Percentiles rank a stretch among this genome's conserved stretches.
Evolutionary conservation across 2,329 filamentous ascomycete genomes (phyloP).

Genomic region (Pseudocercospora macadamiae): DNA sequence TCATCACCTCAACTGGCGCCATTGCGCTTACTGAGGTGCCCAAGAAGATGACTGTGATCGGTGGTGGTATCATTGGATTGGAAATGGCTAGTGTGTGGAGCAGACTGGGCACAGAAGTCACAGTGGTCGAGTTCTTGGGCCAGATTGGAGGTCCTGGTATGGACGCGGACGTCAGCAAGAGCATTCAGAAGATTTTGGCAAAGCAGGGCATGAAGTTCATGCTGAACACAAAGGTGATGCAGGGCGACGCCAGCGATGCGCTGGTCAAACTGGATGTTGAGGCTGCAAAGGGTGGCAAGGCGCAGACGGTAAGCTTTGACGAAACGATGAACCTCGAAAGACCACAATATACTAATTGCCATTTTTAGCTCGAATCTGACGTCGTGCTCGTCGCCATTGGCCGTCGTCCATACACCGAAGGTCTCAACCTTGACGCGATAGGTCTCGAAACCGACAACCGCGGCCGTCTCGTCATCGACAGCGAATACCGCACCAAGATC

Average conservation of each 20-base stretch:
- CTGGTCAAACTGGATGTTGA: slow-evolving; percentile 83
- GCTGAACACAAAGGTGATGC: slow-evolving; percentile 90
- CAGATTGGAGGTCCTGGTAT: slow-evolving; percentile 98
- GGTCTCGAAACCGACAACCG: slow-evolving; percentile 90
- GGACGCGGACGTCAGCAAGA: slow-evolving; percentile 91
- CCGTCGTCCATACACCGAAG: slow-evolving; percentile 88
- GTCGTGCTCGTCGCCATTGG: slow-evolving; percentile 97
- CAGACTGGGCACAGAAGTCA: slow-evolving; percentile 88
- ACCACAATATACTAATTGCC: slow-evolving; percentile 25
- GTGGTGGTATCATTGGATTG: slow-evolving; percentile 96
- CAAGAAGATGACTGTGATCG: slow-evolving; percentile 96
- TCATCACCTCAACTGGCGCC: slow-evolving; percentile 94
- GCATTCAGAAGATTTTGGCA: slow-evolving; percentile 84
- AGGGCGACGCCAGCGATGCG: slow-evolving; percentile 78
- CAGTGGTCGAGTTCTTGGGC: slow-evolving; percentile 92
- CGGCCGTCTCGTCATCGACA: slow-evolving; percentile 94
- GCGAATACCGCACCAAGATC: slow-evolving; percentile 97
- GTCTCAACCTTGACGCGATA: slow-evolving; percentile 91
- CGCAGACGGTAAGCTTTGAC: slow-evolving; percentile 70
- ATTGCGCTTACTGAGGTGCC: slow-evolving; percentile 87
- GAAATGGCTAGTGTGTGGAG: slow-evolving; percentile 99
- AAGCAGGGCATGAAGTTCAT: slow-evolving; percentile 99
- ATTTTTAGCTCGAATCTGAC: slow-evolving; percentile 77
- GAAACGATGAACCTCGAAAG: background rate
- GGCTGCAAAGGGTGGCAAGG: slow-evolving; percentile 93